Percentiles rank a stretch among this genome's conserved stretches.
Conservation (phyloP, 331 rosid species). For the Pyrus hybrid region DNA sequence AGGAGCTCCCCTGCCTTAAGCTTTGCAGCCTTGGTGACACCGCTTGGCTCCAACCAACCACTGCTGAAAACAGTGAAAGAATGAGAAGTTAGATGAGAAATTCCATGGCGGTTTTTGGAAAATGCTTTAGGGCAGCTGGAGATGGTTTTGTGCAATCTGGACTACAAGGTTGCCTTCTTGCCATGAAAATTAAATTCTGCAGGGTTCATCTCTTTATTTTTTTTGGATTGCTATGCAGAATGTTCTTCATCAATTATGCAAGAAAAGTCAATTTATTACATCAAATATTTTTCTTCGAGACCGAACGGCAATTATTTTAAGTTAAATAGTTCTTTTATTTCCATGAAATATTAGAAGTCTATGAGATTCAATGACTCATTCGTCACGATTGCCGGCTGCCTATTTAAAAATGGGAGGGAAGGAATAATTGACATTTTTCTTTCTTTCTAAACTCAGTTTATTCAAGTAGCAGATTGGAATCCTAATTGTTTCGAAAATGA, state of each 20-base stretch:
- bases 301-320: background rate
- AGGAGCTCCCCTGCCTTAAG: constrained; percentile 8
- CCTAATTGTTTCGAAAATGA: too few relatives aligned
- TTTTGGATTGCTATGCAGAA: background rate
- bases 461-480: too few relatives aligned
- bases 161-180: background rate
- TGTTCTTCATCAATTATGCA: background rate
- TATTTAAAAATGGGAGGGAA: too few relatives aligned
- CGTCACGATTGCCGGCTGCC: too few relatives aligned
- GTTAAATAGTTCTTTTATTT: too few relatives aligned
- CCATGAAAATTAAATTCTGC: background rate
- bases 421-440: too few relatives aligned
- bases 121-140: background rate
- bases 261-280: too few relatives aligned
- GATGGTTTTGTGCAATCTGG: background rate
- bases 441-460: too few relatives aligned
- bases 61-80: background rate
- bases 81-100: background rate
- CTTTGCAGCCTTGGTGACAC: background rate
- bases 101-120: constrained; percentile 8
- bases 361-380: too few relatives aligned
- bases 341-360: background rate
- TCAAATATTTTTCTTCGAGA: background rate
- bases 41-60: background rate
- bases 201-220: background rate